A percentile compares a stretch with the other conserved stretches of the same genome.
Conservation (phyloP, 2,329 filamentous ascomycete genomes). For the Dactylellina leptospora region DNA sequence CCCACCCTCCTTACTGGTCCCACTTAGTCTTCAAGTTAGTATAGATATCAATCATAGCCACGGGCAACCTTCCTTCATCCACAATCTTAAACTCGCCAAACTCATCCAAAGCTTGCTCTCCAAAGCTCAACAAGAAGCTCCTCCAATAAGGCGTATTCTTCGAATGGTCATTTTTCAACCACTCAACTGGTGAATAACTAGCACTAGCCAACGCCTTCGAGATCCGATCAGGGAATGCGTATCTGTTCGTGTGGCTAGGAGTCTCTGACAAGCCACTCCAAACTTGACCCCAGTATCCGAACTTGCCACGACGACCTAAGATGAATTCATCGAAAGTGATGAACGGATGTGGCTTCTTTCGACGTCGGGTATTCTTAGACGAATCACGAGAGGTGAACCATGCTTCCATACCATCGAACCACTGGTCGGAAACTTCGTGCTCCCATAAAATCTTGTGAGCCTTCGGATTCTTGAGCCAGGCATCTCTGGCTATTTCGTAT, state of each 20-base stretch:
- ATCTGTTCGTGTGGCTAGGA: not conserved
- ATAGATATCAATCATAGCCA: slow-evolving; percentile 51
- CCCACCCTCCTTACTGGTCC: slow-evolving; percentile 30
- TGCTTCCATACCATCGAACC: slow-evolving; percentile 37
- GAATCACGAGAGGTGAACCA: slow-evolving; percentile 11
- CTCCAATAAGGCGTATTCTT: slow-evolving; percentile 42
- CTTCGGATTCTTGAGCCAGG: slow-evolving; percentile 22
- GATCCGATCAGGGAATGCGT: slow-evolving; percentile 16
- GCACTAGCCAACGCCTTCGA: not conserved
- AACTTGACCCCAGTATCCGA: slow-evolving; percentile 58
- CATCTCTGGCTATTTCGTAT: slow-evolving; percentile 29
- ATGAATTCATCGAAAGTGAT: slow-evolving; percentile 63
- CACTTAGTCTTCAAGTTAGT: slow-evolving; percentile 49
- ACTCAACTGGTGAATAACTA: not conserved
- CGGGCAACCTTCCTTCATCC: slow-evolving; percentile 24
- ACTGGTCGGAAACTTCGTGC: slow-evolving; percentile 30
- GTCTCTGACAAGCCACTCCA: slow-evolving; percentile 57
- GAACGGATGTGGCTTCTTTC: slow-evolving; percentile 61
- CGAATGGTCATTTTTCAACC: slow-evolving; percentile 27
- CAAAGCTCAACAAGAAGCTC: slow-evolving; percentile 40
- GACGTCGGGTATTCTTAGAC: slow-evolving; percentile 51
- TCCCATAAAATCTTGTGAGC: slow-evolving; percentile 16
- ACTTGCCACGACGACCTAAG: slow-evolving; percentile 25
- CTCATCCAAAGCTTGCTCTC: slow-evolving; percentile 26
- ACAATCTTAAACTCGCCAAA: slow-evolving; percentile 40